A percentile compares a stretch with the other conserved stretches of the same genome.
phyloP scores from a whole-genome alignment of 2,329 filamentous ascomycete species.

The Camptophora hylomeconis region DNA sequence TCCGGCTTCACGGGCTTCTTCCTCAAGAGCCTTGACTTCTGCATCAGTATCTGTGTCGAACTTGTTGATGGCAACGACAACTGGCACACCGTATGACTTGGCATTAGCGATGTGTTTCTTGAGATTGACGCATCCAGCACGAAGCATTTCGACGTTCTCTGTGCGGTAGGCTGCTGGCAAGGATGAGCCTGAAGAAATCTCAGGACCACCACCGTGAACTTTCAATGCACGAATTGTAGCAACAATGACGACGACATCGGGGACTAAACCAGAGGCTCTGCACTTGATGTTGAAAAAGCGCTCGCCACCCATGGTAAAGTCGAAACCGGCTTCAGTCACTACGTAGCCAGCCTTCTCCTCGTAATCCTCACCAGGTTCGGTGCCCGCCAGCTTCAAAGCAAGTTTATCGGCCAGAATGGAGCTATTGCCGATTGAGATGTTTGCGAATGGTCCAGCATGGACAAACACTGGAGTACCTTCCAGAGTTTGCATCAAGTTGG shows the following conservation, averaged over 20 bases:
- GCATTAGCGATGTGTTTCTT: constrained; percentile 93
- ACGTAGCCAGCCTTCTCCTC: constrained; percentile 78
- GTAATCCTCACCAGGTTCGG: constrained; percentile 80
- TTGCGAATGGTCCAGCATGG: constrained; percentile 93
- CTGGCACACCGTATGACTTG: constrained; percentile 75
- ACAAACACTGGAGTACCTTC: constrained; percentile 97
- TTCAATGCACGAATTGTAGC: constrained; percentile 92
- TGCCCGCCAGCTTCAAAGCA: constrained; percentile 88
- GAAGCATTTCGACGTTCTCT: constrained; percentile 85
- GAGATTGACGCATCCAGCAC: constrained; percentile 82
- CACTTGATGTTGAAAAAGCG: constrained; percentile 99
- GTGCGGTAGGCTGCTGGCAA: constrained; percentile 81
- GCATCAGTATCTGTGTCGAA: constrained; percentile 89
- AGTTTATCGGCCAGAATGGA: constrained; percentile 91
- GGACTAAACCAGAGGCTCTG: constrained; percentile 79
- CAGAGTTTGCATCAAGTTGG: constrained; percentile 95
- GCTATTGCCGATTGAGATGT: constrained; percentile 95
- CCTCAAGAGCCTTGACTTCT: constrained; percentile 75
- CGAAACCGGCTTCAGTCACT: constrained; percentile 92
- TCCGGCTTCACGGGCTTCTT: constrained; percentile 82
- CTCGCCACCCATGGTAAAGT: constrained; percentile 99
- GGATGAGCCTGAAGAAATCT: constrained; percentile 73
- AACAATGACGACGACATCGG: constrained; percentile 88
- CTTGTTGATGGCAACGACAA: constrained; percentile 94
- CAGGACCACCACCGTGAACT: constrained; percentile 92